A percentile compares a stretch with the other conserved stretches of the same genome.
Evolutionary conservation across 1,284 basidiomycete genomes (phyloP).

Genomic region (Tremellales sp.): DNA sequence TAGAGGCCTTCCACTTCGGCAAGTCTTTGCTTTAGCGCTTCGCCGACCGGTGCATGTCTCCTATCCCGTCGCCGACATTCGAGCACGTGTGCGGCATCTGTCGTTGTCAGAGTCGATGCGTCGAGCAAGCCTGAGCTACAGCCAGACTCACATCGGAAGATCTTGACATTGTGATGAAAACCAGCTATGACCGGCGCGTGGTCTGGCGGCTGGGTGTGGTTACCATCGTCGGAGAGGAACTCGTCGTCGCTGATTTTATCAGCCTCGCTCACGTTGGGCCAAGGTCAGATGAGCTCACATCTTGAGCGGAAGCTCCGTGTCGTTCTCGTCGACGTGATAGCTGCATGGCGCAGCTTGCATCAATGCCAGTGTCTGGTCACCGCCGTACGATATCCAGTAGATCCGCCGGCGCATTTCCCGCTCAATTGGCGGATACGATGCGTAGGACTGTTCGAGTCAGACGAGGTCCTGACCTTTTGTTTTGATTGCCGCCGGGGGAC

Average conservation of each 20-base stretch:
- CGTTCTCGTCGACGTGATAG: slow-evolving; percentile 75
- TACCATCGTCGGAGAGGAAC: slow-evolving; percentile 67
- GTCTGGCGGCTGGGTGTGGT: slow-evolving; percentile 73
- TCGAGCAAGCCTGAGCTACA: background rate
- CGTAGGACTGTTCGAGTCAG: background rate
- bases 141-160: slow-evolving; percentile 53
- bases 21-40: slow-evolving; percentile 35
- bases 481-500: no score
- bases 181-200: slow-evolving; percentile 77
- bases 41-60: slow-evolving; percentile 30
- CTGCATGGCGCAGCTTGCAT: slow-evolving; percentile 68
- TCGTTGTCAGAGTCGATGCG: no score
- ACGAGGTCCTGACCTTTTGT: no score
- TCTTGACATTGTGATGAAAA: slow-evolving; percentile 76
- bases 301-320: slow-evolving; percentile 29
- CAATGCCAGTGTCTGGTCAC: slow-evolving; percentile 83
- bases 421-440: slow-evolving; percentile 59
- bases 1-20: slow-evolving; percentile 39
- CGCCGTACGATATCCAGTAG: slow-evolving; percentile 82
- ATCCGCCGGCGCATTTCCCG: slow-evolving; percentile 72
- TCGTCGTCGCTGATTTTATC: slow-evolving; percentile 39
- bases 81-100: slow-evolving; percentile 5
- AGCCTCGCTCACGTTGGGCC: background rate
- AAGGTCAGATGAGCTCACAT: slow-evolving; percentile 13
- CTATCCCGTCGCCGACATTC: slow-evolving; percentile 37